Evolutionary conservation across 2,329 filamentous ascomycete genomes (phyloP).

Genomic region (Passalora sequoiae): DNA sequence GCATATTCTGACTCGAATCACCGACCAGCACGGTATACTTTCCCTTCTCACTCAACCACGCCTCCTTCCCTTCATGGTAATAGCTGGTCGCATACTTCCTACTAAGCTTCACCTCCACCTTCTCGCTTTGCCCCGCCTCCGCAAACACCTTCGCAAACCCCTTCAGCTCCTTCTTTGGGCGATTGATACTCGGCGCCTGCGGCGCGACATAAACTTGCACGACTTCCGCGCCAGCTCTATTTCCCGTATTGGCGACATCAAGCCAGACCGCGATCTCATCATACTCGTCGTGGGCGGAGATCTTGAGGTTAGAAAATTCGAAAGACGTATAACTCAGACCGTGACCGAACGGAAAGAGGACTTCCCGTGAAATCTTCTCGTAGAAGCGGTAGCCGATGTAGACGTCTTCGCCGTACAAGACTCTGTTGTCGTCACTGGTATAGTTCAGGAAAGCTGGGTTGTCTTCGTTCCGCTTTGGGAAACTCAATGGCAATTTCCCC

Average conservation of each 20-base stretch:
- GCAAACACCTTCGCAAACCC: slow-evolving; percentile 63
- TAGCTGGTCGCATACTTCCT: slow-evolving; percentile 64
- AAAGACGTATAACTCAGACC: slow-evolving; percentile 74
- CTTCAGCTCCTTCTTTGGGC: slow-evolving; percentile 66
- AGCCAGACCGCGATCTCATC: slow-evolving; percentile 45
- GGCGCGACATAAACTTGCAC: slow-evolving; percentile 66
- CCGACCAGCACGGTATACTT: slow-evolving; percentile 59
- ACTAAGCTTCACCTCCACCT: slow-evolving; percentile 52
- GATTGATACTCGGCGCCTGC: slow-evolving; percentile 55
- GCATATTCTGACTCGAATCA: slow-evolving; percentile 51
- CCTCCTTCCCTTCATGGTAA: slow-evolving; percentile 62
- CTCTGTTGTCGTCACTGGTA: slow-evolving; percentile 64
- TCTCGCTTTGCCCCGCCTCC: slow-evolving; percentile 53
- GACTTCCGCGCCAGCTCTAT: slow-evolving; percentile 55
- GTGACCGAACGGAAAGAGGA: slow-evolving; percentile 71
- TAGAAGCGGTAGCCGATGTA: slow-evolving; percentile 71
- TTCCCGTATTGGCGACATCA: slow-evolving; percentile 54
- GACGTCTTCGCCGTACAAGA: slow-evolving; percentile 66
- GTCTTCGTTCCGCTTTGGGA: slow-evolving; percentile 48
- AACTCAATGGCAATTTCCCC: slow-evolving; percentile 69
- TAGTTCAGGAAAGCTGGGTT: slow-evolving; percentile 69
- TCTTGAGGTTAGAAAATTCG: slow-evolving; percentile 54
- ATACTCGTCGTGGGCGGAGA: slow-evolving; percentile 47
- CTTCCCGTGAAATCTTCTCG: slow-evolving; percentile 55
- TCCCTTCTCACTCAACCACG: slow-evolving; percentile 64